Base-by-base conservation (phyloP, 116 monocot species). In the Posidonia oceanica region DNA sequence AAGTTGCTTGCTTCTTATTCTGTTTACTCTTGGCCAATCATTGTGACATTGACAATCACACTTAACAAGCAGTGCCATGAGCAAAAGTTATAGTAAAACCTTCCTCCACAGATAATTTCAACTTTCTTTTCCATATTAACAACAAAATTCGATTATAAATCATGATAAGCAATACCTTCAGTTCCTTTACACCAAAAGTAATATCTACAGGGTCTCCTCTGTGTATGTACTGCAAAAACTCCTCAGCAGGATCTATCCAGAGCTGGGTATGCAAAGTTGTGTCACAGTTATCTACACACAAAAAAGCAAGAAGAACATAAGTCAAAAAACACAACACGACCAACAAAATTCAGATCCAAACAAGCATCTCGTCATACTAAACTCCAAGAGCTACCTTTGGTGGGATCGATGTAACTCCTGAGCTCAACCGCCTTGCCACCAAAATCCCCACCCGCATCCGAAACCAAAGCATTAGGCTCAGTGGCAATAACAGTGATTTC, bases 231-330 rank as follows among this genome's bases (percentile, higher is more conserved):
- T 92, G 93, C 68, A 92, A 53, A 66, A 98, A 98, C 78, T 98
- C 97, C 72, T 98, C 97, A 4, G 77, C 72, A 15, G 97, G 89
- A 36, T 98, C 93, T 70, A 98, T 92, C 97, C 97, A 98, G 7
- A 98, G 80, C 69, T 98, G 97, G 7, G 97, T 98, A 69, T 92
- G 97, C 82, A 98, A 71, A 4, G 82, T 72, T 11, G 85, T 66
- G 69, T 98, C 97, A 63, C 78, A 84, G 61, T 82, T 77, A 75
- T 98, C 97, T 98, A 76, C 74, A 36, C 48, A 57, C 22, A 14
- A 48, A 44, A 1, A 59, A 64, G 48, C 44, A 3, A 42, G 58
- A 21, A n/a, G 13, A 37, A n/a, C 4, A 71, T 52, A 0, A 61
- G 38, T 23, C 53, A 73, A 48, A 74, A 77, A 36, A 36, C n/a